Evolutionary conservation across 192 early-diverging fungal genomes (phyloP), one percentile per base, ranked within the genome.

Genomic region (Coemansia sp.): DNA sequence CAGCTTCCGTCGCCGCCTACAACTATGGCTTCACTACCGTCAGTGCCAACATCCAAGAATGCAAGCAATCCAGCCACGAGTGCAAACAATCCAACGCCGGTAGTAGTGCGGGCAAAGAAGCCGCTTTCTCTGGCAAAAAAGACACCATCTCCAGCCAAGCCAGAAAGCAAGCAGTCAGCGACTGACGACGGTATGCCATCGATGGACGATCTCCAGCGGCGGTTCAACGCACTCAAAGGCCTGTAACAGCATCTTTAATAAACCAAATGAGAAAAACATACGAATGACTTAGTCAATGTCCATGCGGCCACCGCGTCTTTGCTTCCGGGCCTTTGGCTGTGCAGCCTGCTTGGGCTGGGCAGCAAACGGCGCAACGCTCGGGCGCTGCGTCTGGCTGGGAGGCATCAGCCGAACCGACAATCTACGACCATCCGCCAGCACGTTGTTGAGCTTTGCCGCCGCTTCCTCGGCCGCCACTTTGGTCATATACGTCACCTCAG

Each of bases 211-310:
- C 67, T 94, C 24, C 79, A 88, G 21, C 87, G 75, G 61, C 79
- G 91, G 11, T 89, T 94, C 57, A 87, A 92, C 37, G 90, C 90
- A 1, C 77, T 94, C 26, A 90, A 89, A 62, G 68, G 64, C 25
- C 68, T 66, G 58, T 81, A 76, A 51, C 47, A 12, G 23, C 10
- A 52, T 25, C 23, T 52, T 51, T 51, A 44, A 44, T 44, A 44
- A 12, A 34, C 31, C 31, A 34, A 34, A 6, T 34, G 6, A 34
- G 31, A 34, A 34, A 31, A 34, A 34, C 31, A 34, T 8, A 34
- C 31, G 7, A 34, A 34, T 34, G 31, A 34, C 34, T 46, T 47
- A 78, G 60, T 78, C 75, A 47, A 78, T 54, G 18, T 78, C 75
- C 75, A 78, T 78, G n/a, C 70, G 58, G 52, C 28, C 56, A 46